Evolutionary conservation across 352 stramenopile species (phyloP).

Genomic region (Halophytophthora batemanensis): DNA sequence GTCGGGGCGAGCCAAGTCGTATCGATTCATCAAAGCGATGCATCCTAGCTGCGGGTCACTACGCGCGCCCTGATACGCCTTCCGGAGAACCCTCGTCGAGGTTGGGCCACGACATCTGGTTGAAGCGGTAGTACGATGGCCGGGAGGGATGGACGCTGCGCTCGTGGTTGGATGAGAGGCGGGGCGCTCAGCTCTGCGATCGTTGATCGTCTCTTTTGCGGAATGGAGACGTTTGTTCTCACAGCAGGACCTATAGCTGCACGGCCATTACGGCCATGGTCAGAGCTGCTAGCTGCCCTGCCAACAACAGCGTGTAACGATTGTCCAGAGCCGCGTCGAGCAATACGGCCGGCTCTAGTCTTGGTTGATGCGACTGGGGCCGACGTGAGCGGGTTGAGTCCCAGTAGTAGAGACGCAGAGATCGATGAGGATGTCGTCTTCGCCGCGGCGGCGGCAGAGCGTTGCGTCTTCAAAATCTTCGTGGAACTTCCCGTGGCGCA

Average conservation of each 20-base stretch:
- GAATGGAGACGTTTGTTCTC: conserved; percentile 15
- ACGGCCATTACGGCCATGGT: neutral
- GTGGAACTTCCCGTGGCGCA: conserved; percentile 19
- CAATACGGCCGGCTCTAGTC: conserved; percentile 1
- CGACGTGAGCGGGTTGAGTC: conserved; percentile 1
- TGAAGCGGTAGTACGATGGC: neutral
- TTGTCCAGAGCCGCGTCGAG: conserved; percentile 4
- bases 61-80: too few relatives aligned
- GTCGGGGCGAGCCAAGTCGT: too few relatives aligned
- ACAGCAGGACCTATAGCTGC: conserved; percentile 8
- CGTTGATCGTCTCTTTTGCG: conserved; percentile 5
- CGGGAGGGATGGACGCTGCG: neutral
- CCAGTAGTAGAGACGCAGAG: conserved; percentile 14
- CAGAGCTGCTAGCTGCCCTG: neutral
- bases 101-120: too few relatives aligned
- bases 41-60: neutral
- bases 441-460: conserved; percentile 3
- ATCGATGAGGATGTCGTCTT: conserved; percentile 17
- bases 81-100: too few relatives aligned
- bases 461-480: conserved; percentile 7
- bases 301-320: neutral
- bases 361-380: neutral
- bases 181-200: neutral
- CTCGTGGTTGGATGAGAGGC: neutral
- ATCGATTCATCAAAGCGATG: neutral